Conservation (phyloP, 768 basidiomycete species). For the Russula compacta region DNA sequence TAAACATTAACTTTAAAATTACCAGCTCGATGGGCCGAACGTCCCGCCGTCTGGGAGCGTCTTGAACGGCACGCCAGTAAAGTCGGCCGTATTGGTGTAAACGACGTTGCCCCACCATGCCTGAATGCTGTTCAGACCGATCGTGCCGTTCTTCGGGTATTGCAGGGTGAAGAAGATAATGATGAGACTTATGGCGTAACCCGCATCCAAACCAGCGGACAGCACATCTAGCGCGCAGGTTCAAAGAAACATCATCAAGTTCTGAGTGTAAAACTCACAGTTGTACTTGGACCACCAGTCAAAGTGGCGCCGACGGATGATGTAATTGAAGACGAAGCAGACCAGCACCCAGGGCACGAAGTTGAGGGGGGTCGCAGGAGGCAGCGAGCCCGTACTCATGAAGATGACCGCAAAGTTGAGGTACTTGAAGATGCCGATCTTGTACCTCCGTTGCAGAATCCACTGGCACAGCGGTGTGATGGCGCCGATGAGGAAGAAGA, state of each 20-base stretch:
- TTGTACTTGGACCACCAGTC: constrained; percentile 35
- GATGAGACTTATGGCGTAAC: constrained; percentile 49
- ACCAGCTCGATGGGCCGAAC: constrained; percentile 20
- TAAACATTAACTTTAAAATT: no score
- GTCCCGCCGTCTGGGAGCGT: neutral
- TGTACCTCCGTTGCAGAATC: constrained; percentile 28
- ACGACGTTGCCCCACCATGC: constrained; percentile 66
- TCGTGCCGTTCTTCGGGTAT: constrained; percentile 51
- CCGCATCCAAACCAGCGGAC: constrained; percentile 65
- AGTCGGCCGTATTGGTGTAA: constrained; percentile 27
- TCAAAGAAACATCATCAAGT: constrained; percentile 24
- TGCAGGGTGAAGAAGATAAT: constrained; percentile 56
- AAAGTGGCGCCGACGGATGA: constrained; percentile 32
- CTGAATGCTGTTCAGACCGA: constrained; percentile 45
- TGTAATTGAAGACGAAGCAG: constrained; percentile 31
- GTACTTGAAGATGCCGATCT: constrained; percentile 35
- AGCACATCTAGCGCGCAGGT: constrained; percentile 38
- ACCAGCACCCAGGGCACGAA: constrained; percentile 32
- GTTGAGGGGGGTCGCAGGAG: constrained; percentile 36
- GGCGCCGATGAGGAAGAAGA: constrained; percentile 75
- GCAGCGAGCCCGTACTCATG: constrained; percentile 32
- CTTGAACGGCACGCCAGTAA: constrained; percentile 13
- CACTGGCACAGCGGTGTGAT: constrained; percentile 49
- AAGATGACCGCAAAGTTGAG: constrained; percentile 47
- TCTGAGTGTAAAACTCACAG: constrained; percentile 20